phyloP scores from a whole-genome alignment of 768 basidiomycete genomes.

The Amanita exitialis region DNA sequence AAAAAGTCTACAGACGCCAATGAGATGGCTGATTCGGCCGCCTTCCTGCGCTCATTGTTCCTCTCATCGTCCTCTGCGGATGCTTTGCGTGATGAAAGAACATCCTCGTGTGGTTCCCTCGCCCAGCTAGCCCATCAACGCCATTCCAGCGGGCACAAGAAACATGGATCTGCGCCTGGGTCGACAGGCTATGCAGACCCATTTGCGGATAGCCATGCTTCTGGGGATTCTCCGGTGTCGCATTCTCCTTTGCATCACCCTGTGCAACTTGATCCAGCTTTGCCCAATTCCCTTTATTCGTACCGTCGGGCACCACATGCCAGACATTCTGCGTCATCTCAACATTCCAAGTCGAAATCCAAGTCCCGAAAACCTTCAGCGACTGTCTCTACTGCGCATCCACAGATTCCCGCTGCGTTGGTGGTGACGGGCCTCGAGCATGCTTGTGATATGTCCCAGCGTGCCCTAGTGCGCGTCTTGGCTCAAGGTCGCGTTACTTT shows the following conservation, averaged over 20 bases:
- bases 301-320: not conserved
- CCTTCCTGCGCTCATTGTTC: conserved; percentile 2
- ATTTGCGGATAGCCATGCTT: not conserved
- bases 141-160: not conserved
- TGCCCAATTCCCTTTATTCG: not conserved
- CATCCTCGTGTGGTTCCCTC: not conserved
- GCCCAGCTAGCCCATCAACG: not conserved
- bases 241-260: not conserved
- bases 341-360: not conserved
- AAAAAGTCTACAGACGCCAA: not conserved
- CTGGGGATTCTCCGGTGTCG: not conserved
- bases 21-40: not conserved
- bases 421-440: conserved; percentile 66
- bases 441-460: conserved; percentile 42
- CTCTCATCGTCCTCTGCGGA: not conserved
- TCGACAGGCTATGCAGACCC: not conserved
- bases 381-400: not conserved
- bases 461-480: conserved; percentile 44
- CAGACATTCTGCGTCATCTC: not conserved
- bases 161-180: not conserved
- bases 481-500: conserved; percentile 40
- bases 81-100: not conserved
- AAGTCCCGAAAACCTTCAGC: not conserved
- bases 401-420: conserved; percentile 25
- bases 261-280: not conserved